Conservation (phyloP, 129 eudicot species). For the Oenanthe sinensis region DNA sequence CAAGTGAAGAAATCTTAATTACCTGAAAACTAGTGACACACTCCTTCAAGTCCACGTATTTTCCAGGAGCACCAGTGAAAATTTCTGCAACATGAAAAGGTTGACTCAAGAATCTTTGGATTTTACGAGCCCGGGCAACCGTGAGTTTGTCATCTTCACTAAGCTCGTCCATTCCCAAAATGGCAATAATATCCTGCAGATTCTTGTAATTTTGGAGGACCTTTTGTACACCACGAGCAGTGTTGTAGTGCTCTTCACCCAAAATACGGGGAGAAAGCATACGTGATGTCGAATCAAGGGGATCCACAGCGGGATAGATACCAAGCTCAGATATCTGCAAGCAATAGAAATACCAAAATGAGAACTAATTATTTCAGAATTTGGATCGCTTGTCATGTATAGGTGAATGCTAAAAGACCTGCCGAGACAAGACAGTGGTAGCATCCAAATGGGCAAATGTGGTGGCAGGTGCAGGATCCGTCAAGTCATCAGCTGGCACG, state of each 20-base stretch:
- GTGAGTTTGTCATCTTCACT: conserved; percentile 97
- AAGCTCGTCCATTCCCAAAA: conserved; percentile 96
- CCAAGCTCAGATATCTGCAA: conserved; percentile 90
- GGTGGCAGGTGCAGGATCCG: conserved; percentile 99
- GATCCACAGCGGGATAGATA: conserved; percentile 97
- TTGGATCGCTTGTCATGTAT: no score
- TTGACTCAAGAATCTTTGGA: conserved; percentile 91
- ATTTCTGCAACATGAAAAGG: conserved; percentile 99
- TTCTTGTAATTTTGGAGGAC: conserved; percentile 94
- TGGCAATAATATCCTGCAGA: conserved; percentile 97
- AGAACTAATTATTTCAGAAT: not conserved
- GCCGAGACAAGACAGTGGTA: conserved; percentile 96
- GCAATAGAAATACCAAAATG: not conserved
- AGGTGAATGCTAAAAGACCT: conserved; percentile 27
- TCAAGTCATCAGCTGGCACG: conserved; percentile 99
- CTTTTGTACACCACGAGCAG: conserved; percentile 94
- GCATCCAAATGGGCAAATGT: conserved; percentile 99
- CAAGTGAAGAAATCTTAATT: conserved; percentile 6
- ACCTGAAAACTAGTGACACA: conserved; percentile 93
- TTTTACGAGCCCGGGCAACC: conserved; percentile 97
- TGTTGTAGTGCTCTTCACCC: conserved; percentile 86
- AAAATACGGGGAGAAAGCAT: conserved; percentile 93
- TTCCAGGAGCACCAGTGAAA: conserved; percentile 97
- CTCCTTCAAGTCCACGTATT: conserved; percentile 91
- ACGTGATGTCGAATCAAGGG: conserved; percentile 92